Conservation (phyloP, 129 eudicot genomes). For the Arctium lappa region DNA sequence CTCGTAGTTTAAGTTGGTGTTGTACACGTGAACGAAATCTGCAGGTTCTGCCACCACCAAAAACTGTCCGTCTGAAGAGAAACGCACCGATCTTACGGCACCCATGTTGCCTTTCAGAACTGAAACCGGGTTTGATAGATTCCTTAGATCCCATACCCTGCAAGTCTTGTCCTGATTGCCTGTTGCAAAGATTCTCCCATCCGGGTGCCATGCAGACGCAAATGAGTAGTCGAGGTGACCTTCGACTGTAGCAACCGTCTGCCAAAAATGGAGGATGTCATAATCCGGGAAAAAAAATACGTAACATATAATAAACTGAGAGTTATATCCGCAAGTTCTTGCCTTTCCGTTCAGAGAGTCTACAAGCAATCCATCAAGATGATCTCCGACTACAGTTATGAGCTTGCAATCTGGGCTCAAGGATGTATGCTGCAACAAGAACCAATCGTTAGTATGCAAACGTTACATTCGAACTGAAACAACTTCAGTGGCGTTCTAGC, state of each 20-base stretch:
- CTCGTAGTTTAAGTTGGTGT: slow-evolving; percentile 37
- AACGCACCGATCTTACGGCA: slow-evolving; percentile 75
- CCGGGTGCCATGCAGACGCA: slow-evolving; percentile 85
- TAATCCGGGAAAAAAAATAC: neutral
- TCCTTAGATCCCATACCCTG: slow-evolving; percentile 78
- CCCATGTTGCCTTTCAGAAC: slow-evolving; percentile 87
- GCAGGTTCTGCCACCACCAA: slow-evolving; percentile 83
- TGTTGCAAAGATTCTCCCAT: slow-evolving; percentile 62
- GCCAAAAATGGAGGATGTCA: slow-evolving; percentile 5
- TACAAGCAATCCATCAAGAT: slow-evolving; percentile 72
- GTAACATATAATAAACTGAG: neutral
- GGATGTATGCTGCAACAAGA: slow-evolving; percentile 78
- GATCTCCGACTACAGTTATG: slow-evolving; percentile 76
- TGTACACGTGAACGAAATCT: slow-evolving; percentile 80
- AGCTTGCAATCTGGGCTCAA: slow-evolving; percentile 77
- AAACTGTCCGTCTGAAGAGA: slow-evolving; percentile 72
- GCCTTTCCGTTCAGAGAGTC: slow-evolving; percentile 80
- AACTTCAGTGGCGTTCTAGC: neutral
- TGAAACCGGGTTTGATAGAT: slow-evolving; percentile 46
- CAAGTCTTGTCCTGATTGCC: slow-evolving; percentile 95
- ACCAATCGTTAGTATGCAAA: neutral
- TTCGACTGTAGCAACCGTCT: slow-evolving; percentile 61
- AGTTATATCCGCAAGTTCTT: slow-evolving; percentile 9
- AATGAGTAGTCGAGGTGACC: slow-evolving; percentile 91
- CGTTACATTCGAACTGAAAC: neutral